Percentiles rank a stretch among this genome's conserved stretches.
Evolutionary conservation across 1,139 yeast genomes (phyloP).

Genomic region (Yamadazyma dushanensis): DNA sequence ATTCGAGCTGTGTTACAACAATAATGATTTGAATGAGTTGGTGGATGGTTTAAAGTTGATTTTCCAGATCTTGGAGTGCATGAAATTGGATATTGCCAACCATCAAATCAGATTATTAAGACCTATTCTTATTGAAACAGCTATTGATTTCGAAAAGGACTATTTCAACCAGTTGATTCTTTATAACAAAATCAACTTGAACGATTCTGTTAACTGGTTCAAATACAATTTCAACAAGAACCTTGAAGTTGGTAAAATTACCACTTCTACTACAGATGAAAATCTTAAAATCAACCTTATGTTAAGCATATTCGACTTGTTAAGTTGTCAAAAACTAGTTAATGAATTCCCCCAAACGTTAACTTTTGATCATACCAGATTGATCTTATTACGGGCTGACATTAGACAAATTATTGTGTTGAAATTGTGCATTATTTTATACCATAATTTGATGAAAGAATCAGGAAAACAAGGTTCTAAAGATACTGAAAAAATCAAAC

Average conservation of each 20-base stretch:
- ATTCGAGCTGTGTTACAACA: slow-evolving; percentile 61
- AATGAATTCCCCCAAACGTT: slow-evolving; percentile 81
- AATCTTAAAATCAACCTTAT: slow-evolving; percentile 41
- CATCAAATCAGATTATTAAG: slow-evolving; percentile 87
- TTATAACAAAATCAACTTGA: slow-evolving; percentile 65
- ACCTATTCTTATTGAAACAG: slow-evolving; percentile 83
- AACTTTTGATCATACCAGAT: slow-evolving; percentile 84
- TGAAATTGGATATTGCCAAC: slow-evolving; percentile 94
- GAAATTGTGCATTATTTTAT: slow-evolving; percentile 70
- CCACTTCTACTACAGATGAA: slow-evolving; percentile 5
- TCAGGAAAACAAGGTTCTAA: slow-evolving; percentile 30
- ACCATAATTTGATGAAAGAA: slow-evolving; percentile 61
- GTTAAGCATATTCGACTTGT: slow-evolving; percentile 55
- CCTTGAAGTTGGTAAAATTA: slow-evolving; percentile 12
- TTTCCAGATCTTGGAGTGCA: slow-evolving; percentile 88
- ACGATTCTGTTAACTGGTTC: slow-evolving; percentile 74
- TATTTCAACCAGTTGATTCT: slow-evolving; percentile 72
- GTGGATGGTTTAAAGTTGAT: slow-evolving; percentile 79
- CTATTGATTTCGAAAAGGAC: slow-evolving; percentile 89
- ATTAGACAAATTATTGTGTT: slow-evolving; percentile 82
- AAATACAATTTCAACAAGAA: slow-evolving; percentile 8
- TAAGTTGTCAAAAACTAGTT: slow-evolving; percentile 79
- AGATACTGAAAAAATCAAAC: slow-evolving; percentile 38
- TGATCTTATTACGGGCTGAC: slow-evolving; percentile 78
- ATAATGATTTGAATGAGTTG: slow-evolving; percentile 52